Percentiles rank a stretch among this genome's conserved stretches.
These are phyloP conservation scores for Leccinum arenicola DNA, from an alignment of 768 basidiomycete genomes.

Conservation along the genomic window DNA sequence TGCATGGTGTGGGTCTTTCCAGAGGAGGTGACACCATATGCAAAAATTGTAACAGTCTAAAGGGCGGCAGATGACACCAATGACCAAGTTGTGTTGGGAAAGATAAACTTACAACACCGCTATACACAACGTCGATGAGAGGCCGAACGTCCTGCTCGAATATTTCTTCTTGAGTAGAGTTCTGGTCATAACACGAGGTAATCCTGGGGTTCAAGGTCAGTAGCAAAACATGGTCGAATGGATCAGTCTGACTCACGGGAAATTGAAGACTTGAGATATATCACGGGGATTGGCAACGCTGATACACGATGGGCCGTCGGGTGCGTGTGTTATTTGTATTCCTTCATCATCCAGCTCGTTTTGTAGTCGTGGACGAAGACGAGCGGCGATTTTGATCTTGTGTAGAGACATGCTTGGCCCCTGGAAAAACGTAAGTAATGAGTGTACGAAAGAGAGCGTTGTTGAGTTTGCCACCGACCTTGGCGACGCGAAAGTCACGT, in stretches of 20 bases:
- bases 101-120: slow-evolving; percentile 58
- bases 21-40: slow-evolving; percentile 88
- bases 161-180: slow-evolving; percentile 72
- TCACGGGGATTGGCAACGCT: slow-evolving; percentile 72
- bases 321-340: slow-evolving; percentile 48
- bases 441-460: neutral
- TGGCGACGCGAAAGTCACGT: slow-evolving; percentile 28
- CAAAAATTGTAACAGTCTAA: slow-evolving; percentile 84
- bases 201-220: slow-evolving; percentile 42
- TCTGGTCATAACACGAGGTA: slow-evolving; percentile 71
- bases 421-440: neutral
- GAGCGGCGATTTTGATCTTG: slow-evolving; percentile 70
- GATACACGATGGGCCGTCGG: slow-evolving; percentile 47
- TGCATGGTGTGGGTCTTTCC: slow-evolving; percentile 96
- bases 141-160: slow-evolving; percentile 75
- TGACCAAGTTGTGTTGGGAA: neutral
- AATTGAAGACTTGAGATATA: slow-evolving; percentile 67
- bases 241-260: slow-evolving; percentile 49
- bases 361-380: slow-evolving; percentile 62
- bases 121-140: slow-evolving; percentile 73
- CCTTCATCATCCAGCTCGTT: slow-evolving; percentile 63
- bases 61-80: neutral
- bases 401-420: slow-evolving; percentile 27
- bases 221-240: neutral
- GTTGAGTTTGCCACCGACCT: slow-evolving; percentile 24